Conservation (phyloP, 768 basidiomycete genomes). For the Hericium rajendrae region DNA sequence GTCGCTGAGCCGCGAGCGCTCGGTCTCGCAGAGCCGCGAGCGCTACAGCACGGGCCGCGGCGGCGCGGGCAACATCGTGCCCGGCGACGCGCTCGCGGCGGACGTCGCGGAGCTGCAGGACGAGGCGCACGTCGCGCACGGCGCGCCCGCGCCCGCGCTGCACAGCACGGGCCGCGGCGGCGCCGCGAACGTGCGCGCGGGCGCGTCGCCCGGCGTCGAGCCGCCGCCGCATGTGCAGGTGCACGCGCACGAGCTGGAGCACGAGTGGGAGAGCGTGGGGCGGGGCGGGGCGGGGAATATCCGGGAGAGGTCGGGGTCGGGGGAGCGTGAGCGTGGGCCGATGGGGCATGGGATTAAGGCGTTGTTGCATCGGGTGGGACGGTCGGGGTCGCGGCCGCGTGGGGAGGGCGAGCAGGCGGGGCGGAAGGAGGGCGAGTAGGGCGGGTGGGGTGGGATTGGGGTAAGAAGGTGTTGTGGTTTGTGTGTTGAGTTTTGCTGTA, state of each 20-base stretch:
- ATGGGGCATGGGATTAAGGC: conserved; percentile 12
- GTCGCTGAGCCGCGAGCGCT: too few species aligned
- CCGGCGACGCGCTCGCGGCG: conserved; percentile 18
- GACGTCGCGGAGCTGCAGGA: conserved; percentile 25
- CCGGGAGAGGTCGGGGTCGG: conserved; percentile 24
- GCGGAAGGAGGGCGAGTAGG: not conserved
- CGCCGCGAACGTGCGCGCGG: conserved; percentile 42
- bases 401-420: not conserved
- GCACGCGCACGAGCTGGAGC: not conserved
- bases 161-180: conserved; percentile 68
- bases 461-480: too few species aligned
- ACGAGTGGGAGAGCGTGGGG: conserved; percentile 34
- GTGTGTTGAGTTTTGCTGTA: too few species aligned
- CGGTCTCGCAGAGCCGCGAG: too few species aligned
- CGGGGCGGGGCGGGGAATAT: conserved; percentile 62
- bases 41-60: conserved; percentile 48
- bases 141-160: conserved; percentile 10
- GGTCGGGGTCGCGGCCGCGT: not conserved
- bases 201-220: conserved; percentile 17
- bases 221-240: conserved; percentile 1
- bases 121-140: conserved; percentile 24
- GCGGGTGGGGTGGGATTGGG: not conserved
- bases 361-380: conserved; percentile 9
- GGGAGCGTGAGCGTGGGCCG: conserved; percentile 14
- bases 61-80: conserved; percentile 48